These are phyloP conservation scores for Sclerotinia nivalis DNA, from an alignment of 2,329 filamentous ascomycete species.

Conservation along the genomic window DNA sequence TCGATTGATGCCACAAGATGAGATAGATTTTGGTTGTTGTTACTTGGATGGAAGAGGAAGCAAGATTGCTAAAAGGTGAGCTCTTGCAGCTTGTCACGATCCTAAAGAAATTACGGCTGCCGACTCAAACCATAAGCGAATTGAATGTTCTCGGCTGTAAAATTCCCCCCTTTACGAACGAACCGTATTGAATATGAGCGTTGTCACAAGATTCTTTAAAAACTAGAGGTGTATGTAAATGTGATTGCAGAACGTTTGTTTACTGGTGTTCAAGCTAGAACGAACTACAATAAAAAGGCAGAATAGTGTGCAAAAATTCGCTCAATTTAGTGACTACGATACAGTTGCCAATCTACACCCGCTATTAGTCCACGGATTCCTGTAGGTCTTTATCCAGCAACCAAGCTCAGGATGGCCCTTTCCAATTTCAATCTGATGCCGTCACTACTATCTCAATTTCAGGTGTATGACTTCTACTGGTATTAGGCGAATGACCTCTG, in stretches of 20 bases:
- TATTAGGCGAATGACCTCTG: constrained; percentile 1
- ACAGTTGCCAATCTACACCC: not conserved
- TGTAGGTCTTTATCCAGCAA: not conserved
- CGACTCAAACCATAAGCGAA: constrained; percentile 22
- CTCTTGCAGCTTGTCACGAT: constrained; percentile 22
- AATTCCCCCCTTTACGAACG: not conserved
- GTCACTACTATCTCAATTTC: constrained; percentile 20
- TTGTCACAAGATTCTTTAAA: not conserved
- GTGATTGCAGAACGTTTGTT: not conserved
- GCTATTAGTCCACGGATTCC: not conserved
- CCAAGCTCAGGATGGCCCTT: not conserved
- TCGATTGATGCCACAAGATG: constrained; percentile 22
- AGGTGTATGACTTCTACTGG: constrained; percentile 26
- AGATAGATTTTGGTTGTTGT: not conserved
- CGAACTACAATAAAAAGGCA: not conserved
- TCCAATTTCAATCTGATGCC: not conserved
- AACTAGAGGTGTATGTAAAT: not conserved
- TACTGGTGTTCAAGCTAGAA: not conserved
- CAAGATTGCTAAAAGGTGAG: constrained; percentile 19
- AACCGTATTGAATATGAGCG: not conserved
- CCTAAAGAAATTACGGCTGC: constrained; percentile 24
- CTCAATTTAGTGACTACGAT: not conserved
- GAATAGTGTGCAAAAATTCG: not conserved
- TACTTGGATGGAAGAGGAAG: not conserved
- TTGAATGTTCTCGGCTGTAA: constrained; percentile 39